These are phyloP conservation scores for Polygonum maritimum DNA, from an alignment of 148 eudicot genomes.

Conservation along the genomic window DNA sequence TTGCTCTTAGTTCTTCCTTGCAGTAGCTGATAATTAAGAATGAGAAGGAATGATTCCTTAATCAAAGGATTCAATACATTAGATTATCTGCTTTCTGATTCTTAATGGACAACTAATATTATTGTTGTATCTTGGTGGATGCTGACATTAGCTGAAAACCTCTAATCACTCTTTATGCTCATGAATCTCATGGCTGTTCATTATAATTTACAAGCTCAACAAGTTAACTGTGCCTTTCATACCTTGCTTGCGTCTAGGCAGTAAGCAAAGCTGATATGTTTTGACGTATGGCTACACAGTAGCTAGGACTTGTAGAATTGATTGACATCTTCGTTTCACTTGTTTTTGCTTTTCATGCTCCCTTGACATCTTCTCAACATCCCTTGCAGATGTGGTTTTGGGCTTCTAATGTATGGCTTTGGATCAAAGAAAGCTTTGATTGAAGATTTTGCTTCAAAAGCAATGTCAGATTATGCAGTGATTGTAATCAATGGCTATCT, in stretches of 20 bases:
- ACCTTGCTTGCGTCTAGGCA: neutral
- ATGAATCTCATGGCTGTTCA: neutral
- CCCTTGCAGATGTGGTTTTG: conserved; percentile 64
- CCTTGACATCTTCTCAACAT: neutral
- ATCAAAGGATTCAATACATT: neutral
- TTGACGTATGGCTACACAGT: neutral
- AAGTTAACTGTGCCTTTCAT: neutral
- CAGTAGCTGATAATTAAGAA: neutral
- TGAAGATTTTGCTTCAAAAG: conserved; percentile 87
- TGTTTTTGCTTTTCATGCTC: neutral
- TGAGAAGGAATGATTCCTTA: neutral
- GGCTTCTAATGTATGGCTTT: conserved; percentile 94
- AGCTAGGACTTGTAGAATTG: neutral
- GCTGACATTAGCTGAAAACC: neutral
- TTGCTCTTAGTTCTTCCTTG: neutral
- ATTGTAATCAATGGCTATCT: conserved; percentile 87
- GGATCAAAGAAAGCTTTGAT: conserved; percentile 86
- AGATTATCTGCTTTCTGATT: neutral
- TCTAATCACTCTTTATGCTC: neutral
- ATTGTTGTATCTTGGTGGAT: neutral
- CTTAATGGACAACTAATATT: neutral
- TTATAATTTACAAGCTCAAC: neutral
- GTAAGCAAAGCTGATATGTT: neutral
- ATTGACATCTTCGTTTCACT: neutral
- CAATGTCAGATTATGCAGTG: conserved; percentile 57